A percentile compares a stretch with the other conserved stretches of the same genome.
phyloP scores from a whole-genome alignment of 768 basidiomycete genomes.

The Mycena rosella region DNA sequence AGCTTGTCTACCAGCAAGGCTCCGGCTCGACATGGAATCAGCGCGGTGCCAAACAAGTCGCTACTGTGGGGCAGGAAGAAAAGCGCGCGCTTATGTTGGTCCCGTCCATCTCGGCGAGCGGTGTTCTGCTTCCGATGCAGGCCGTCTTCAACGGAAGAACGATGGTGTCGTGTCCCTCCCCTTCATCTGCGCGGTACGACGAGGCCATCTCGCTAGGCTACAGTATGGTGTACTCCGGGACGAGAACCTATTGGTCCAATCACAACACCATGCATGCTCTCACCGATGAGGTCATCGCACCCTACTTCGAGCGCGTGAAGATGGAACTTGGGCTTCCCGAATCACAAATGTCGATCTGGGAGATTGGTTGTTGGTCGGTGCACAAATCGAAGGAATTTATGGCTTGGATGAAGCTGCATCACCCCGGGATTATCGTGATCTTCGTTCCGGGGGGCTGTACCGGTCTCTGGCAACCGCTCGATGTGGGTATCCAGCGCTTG shows the following conservation, averaged over 20 bases:
- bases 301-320: slow-evolving; percentile 42
- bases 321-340: slow-evolving; percentile 27
- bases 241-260: slow-evolving; percentile 44
- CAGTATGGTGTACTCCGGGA: slow-evolving; percentile 36
- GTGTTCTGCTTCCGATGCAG: slow-evolving; percentile 54
- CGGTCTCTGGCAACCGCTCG: slow-evolving; percentile 41
- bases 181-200: slow-evolving; percentile 28
- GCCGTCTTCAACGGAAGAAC: slow-evolving; percentile 51
- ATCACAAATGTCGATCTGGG: slow-evolving; percentile 33
- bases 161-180: slow-evolving; percentile 39
- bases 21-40: slow-evolving; percentile 45
- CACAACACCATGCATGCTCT: slow-evolving; percentile 41
- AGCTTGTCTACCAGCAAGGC: slow-evolving; percentile 44
- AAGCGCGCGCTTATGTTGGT: slow-evolving; percentile 58
- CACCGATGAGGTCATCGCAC: slow-evolving; percentile 43
- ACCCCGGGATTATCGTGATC: slow-evolving; percentile 40
- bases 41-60: slow-evolving; percentile 51
- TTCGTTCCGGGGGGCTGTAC: slow-evolving; percentile 44
- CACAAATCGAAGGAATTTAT: slow-evolving; percentile 46
- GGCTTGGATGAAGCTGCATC: slow-evolving; percentile 42
- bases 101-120: slow-evolving; percentile 46
- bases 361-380: slow-evolving; percentile 46
- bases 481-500: slow-evolving; percentile 41
- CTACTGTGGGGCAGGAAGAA: slow-evolving; percentile 51
- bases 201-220: slow-evolving; percentile 42